Conservation (phyloP, 1,284 basidiomycete species). For the Omphalotus olearius region DNA sequence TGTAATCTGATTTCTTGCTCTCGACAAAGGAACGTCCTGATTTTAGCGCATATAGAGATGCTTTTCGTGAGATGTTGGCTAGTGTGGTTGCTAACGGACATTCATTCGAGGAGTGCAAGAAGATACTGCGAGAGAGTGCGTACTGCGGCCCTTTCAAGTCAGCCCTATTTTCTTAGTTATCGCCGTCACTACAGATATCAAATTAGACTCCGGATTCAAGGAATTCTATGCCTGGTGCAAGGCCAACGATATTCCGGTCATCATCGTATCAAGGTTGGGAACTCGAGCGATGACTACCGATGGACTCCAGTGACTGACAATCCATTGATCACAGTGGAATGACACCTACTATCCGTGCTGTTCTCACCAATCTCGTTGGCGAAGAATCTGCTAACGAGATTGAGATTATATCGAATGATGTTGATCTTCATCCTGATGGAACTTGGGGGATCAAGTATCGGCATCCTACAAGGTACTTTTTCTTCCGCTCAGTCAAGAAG, state of each 20-base stretch:
- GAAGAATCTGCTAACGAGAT: slow-evolving; percentile 72
- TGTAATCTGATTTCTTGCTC: slow-evolving; percentile 14
- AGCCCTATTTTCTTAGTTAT: background rate
- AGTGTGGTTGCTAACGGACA: slow-evolving; percentile 64
- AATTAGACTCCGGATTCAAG: slow-evolving; percentile 84
- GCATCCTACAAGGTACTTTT: slow-evolving; percentile 75
- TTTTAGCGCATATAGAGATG: slow-evolving; percentile 48
- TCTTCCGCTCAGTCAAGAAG: background rate
- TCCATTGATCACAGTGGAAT: slow-evolving; percentile 61
- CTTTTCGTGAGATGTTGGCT: slow-evolving; percentile 75
- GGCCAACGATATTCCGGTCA: slow-evolving; percentile 72
- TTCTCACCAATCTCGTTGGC: slow-evolving; percentile 76
- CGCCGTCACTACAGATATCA: slow-evolving; percentile 58
- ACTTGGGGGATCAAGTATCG: slow-evolving; percentile 86
- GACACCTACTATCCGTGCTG: slow-evolving; percentile 86
- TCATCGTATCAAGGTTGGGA: slow-evolving; percentile 85
- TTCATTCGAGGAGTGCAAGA: slow-evolving; percentile 79
- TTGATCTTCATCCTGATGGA: slow-evolving; percentile 58
- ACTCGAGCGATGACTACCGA: background rate
- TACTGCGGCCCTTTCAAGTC: slow-evolving; percentile 1
- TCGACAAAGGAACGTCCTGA: background rate
- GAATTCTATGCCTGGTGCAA: slow-evolving; percentile 83
- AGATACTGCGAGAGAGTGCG: slow-evolving; percentile 49
- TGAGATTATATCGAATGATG: slow-evolving; percentile 89
- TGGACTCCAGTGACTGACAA: too few relatives aligned